Conservation (phyloP, 2,329 filamentous ascomycete genomes). For the Alternaria hordeiaustralica region DNA sequence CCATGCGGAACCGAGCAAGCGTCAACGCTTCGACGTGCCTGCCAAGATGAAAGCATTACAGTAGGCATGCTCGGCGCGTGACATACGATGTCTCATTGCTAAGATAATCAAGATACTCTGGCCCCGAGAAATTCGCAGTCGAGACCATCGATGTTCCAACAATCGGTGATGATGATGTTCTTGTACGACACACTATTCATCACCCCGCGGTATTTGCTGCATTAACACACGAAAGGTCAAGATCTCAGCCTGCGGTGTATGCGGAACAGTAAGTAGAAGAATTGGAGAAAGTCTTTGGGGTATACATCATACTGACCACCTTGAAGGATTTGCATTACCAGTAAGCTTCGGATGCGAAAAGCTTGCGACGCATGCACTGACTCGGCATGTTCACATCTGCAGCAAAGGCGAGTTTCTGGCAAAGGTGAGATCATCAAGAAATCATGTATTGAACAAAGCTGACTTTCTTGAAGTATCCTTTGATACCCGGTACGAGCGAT, state of each 20-base stretch:
- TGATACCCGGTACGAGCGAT: conserved; percentile 28
- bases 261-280: conserved; percentile 23
- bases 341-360: neutral
- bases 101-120: conserved; percentile 25
- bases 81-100: neutral
- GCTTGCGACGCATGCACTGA: neutral
- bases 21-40: conserved; percentile 15
- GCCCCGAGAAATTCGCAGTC: conserved; percentile 26
- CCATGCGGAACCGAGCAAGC: neutral
- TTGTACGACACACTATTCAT: conserved; percentile 14
- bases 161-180: conserved; percentile 29
- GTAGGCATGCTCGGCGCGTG: conserved; percentile 8
- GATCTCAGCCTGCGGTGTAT: conserved; percentile 33
- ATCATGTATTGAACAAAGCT: neutral
- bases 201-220: neutral
- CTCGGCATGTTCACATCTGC: neutral
- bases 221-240: conserved; percentile 23
- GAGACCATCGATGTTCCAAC: conserved; percentile 24
- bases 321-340: conserved; percentile 34
- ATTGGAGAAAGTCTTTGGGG: too few relatives aligned
- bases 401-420: conserved; percentile 33
- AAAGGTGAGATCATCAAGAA: conserved; percentile 6
- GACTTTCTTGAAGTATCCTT: conserved; percentile 19
- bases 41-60: conserved; percentile 32
- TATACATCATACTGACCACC: neutral